These are phyloP conservation scores for Circinella minor DNA, from an alignment of 371 early-diverging fungal species.

Conservation along the genomic window DNA sequence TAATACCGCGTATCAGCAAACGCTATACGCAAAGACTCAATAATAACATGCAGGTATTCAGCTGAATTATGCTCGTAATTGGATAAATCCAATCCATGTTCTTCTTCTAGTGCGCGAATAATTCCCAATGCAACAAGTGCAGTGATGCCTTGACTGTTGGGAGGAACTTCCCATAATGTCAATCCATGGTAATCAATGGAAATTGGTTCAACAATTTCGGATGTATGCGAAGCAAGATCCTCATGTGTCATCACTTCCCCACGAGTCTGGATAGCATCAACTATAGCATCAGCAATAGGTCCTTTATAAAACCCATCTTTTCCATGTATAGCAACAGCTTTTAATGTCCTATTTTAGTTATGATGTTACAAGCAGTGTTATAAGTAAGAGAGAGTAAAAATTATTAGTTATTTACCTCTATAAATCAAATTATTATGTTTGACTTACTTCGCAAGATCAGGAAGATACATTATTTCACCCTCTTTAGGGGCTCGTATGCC, in stretches of 20 bases:
- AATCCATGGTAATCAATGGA: slow-evolving; percentile 67
- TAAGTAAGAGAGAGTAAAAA: not conserved
- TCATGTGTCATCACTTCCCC: slow-evolving; percentile 77
- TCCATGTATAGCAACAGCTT: slow-evolving; percentile 66
- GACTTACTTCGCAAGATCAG: slow-evolving; percentile 63
- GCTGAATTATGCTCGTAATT: slow-evolving; percentile 60
- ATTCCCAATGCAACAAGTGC: slow-evolving; percentile 79
- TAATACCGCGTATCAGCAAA: slow-evolving; percentile 76
- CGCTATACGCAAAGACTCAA: slow-evolving; percentile 74
- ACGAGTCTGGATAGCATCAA: slow-evolving; percentile 55
- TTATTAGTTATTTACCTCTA: too few relatives aligned
- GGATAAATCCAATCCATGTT: slow-evolving; percentile 41
- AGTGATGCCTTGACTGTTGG: slow-evolving; percentile 80
- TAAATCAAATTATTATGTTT: too few relatives aligned
- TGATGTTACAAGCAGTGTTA: not conserved
- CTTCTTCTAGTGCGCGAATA: slow-evolving; percentile 59
- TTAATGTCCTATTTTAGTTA: slow-evolving; percentile 57
- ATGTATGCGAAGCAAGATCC: slow-evolving; percentile 70
- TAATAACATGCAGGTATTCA: slow-evolving; percentile 68
- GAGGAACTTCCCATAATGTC: slow-evolving; percentile 77
- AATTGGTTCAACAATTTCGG: slow-evolving; percentile 68
- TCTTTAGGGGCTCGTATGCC: slow-evolving; percentile 62
- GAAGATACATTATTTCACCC: slow-evolving; percentile 69
- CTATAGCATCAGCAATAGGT: slow-evolving; percentile 75
- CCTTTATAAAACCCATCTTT: slow-evolving; percentile 82